Percentiles rank a stretch among this genome's conserved stretches.
phyloP scores from a whole-genome alignment of 1,284 basidiomycete genomes.

The Anthracocystis setariae region DNA sequence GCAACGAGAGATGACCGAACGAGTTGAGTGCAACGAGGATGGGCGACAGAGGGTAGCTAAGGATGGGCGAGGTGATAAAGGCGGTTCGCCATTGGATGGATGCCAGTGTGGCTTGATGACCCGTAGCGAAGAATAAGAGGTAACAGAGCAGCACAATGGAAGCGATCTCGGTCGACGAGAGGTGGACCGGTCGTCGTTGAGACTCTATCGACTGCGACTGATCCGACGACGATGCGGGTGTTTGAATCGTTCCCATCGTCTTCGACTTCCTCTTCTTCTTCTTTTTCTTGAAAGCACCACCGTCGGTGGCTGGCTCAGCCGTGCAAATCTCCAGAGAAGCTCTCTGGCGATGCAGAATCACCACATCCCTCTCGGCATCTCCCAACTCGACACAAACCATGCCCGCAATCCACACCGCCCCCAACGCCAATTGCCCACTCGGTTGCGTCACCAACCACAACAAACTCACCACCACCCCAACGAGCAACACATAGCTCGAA shows the following conservation, averaged over 20 bases:
- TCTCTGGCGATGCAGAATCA: constrained; percentile 25
- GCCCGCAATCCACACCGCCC: constrained; percentile 73
- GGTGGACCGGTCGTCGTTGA: constrained; percentile 5
- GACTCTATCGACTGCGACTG: not conserved
- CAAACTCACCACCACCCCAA: constrained; percentile 75
- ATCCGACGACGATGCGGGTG: no score
- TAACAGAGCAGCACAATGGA: constrained; percentile 47
- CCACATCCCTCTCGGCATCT: constrained; percentile 54
- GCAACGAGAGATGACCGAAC: constrained; percentile 77
- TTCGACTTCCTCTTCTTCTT: not conserved
- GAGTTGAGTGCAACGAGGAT: constrained; percentile 84
- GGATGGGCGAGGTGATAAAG: constrained; percentile 75
- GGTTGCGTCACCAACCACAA: constrained; percentile 79
- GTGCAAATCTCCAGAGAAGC: no score
- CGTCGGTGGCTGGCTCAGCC: not conserved
- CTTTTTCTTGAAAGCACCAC: not conserved
- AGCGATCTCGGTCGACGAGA: constrained; percentile 32
- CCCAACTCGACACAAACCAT: constrained; percentile 55
- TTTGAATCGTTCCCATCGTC: no score
- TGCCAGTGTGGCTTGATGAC: constrained; percentile 88
- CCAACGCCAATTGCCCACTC: constrained; percentile 82
- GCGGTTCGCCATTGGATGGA: constrained; percentile 96
- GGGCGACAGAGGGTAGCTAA: constrained; percentile 81
- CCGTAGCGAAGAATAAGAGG: constrained; percentile 84
- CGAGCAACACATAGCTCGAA: constrained; percentile 84